These are phyloP conservation scores for Phoma sp. DNA, from an alignment of 2,329 filamentous ascomycete species.

Conservation along the genomic window DNA sequence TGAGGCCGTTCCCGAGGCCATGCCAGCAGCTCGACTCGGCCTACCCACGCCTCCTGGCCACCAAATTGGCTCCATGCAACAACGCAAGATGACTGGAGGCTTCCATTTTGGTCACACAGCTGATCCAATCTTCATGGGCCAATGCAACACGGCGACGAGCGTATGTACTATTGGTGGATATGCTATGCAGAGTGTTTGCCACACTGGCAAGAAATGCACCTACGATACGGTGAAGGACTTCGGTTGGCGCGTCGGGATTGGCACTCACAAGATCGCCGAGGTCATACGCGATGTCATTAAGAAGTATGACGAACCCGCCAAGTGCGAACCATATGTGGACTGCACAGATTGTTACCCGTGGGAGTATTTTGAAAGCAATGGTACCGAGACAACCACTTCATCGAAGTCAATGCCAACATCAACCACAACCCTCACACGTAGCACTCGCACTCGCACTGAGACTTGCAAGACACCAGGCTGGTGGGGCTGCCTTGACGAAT, in stretches of 20 bases:
- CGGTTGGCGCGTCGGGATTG: constrained; percentile 89
- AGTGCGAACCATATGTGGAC: constrained; percentile 73
- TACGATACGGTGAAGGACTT: constrained; percentile 93
- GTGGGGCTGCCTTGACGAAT: constrained; percentile 80
- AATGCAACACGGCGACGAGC: constrained; percentile 87
- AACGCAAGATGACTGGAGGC: constrained; percentile 68
- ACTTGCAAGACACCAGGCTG: constrained; percentile 92
- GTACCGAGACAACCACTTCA: constrained; percentile 73
- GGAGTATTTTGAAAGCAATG: constrained; percentile 95
- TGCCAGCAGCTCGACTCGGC: constrained; percentile 82
- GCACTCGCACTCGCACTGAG: constrained; percentile 69
- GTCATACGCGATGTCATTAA: constrained; percentile 89
- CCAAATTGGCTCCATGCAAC: constrained; percentile 72
- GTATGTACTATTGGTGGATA: constrained; percentile 92
- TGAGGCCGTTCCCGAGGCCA: constrained; percentile 88
- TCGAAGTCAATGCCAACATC: constrained; percentile 58
- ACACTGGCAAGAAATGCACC: constrained; percentile 83
- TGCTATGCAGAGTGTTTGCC: constrained; percentile 90
- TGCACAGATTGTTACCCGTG: constrained; percentile 91
- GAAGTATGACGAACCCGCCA: constrained; percentile 79
- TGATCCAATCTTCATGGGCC: constrained; percentile 92
- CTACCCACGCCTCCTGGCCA: constrained; percentile 83
- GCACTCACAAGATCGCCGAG: constrained; percentile 85
- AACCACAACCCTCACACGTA: constrained; percentile 57
- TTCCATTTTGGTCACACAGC: constrained; percentile 96